Base-by-base conservation (phyloP, 352 stramenopile genomes). In the Globisporangium paddicum region DNA sequence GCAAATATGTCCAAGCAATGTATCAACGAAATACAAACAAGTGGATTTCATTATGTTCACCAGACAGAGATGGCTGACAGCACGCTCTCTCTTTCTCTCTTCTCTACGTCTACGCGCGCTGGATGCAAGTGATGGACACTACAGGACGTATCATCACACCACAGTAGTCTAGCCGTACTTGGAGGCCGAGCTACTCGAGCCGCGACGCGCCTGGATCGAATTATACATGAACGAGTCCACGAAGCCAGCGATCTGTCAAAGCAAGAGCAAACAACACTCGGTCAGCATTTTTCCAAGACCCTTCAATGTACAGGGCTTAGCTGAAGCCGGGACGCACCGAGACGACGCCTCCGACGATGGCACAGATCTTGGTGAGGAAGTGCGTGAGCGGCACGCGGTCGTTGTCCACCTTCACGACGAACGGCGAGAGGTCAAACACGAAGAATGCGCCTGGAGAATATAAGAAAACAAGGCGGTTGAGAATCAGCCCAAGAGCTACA, bases 221-320 rank as follows among this genome's bases (percentile, higher is more conserved):
- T 90, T 88, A 72, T 93, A 91, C 74, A 89, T 88, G 71, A 94
- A 89, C 46, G 84, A 89, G 54, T 94, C 84, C 44, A 94, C 75
- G 56, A 94, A 94, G 35, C 84, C 80, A n/a, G 84, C 84, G 57
- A 94, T 94, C 84, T 94, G 60, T n/a, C 9, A 53, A 16, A 13
- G 45, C 14, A 19, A 23, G n/a, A 42, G 30, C 18, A 64, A 14
- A 40, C n/a, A n/a, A 46, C 10, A 49, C 30, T 23, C 30, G 30
- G 28, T 47, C 10, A 49, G 35, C 37, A 41, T 21, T 41, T 3
- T n/a, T n/a, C n/a, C n/a, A n/a, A n/a, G n/a, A n/a, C n/a, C n/a
- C n/a, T n/a, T n/a, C n/a, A n/a, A n/a, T n/a, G n/a, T n/a, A n/a
- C n/a, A n/a, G n/a, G n/a, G n/a, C n/a, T n/a, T n/a, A n/a, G n/a